These are phyloP conservation scores for Filobasidium wieringae DNA, from an alignment of 768 basidiomycete genomes.

Conservation along the genomic window DNA sequence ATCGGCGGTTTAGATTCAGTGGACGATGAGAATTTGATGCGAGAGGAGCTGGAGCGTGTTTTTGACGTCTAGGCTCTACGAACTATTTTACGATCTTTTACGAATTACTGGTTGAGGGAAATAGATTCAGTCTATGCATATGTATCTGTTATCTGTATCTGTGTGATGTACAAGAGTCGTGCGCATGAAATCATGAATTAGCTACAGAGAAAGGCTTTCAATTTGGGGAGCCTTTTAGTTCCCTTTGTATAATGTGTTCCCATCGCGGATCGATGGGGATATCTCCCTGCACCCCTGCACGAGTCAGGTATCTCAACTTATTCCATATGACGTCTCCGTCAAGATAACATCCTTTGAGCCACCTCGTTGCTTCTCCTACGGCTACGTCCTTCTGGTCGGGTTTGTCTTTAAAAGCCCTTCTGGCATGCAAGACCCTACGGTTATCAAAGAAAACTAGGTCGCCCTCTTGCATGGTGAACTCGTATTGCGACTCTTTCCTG, in stretches of 20 bases:
- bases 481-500: constrained; percentile 45
- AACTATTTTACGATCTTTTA: too few species aligned
- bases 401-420: constrained; percentile 57
- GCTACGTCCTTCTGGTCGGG: constrained; percentile 30
- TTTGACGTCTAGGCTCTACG: too few species aligned
- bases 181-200: too few species aligned
- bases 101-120: too few species aligned
- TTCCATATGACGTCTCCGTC: constrained; percentile 52
- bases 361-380: constrained; percentile 49
- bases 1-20: background rate
- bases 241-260: background rate
- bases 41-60: background rate
- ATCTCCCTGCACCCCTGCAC: background rate
- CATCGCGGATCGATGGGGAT: background rate
- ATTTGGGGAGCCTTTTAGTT: too few species aligned
- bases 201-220: too few species aligned
- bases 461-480: constrained; percentile 63
- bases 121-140: too few species aligned
- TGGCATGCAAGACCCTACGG: constrained; percentile 71
- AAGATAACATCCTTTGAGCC: constrained; percentile 69
- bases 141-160: too few species aligned
- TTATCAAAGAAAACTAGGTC: constrained; percentile 89
- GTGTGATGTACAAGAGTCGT: too few species aligned
- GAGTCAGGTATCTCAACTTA: constrained; percentile 17
- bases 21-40: background rate